Conservation (phyloP, 139 green algal species). For the Auxenochlorella pyrenoidosa region DNA sequence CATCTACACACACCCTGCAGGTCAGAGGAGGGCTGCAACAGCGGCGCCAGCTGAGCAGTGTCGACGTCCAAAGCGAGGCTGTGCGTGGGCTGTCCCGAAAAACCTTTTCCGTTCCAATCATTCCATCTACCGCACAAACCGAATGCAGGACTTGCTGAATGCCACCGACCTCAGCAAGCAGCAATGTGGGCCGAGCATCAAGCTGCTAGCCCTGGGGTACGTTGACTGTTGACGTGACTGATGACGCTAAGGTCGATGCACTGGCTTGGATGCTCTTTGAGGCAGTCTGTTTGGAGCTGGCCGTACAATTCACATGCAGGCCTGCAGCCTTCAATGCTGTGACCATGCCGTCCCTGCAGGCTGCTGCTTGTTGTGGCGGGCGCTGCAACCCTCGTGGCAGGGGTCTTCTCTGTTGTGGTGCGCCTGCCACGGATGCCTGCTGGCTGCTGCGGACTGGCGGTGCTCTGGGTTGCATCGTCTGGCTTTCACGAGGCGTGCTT, state of each 20-base stretch:
- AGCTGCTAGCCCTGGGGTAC: slow-evolving; percentile 30
- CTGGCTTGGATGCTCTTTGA: no score
- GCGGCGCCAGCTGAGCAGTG: background rate
- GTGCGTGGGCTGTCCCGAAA: background rate
- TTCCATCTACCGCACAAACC: background rate
- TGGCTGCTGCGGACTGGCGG: no score
- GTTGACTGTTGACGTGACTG: background rate
- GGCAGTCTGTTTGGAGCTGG: background rate
- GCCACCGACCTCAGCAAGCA: background rate
- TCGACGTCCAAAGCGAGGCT: background rate
- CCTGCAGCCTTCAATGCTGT: background rate
- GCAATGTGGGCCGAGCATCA: background rate
- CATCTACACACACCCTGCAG: slow-evolving; percentile 53
- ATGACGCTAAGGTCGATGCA: no score
- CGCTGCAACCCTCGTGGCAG: background rate
- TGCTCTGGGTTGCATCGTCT: no score
- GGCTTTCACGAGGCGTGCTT: no score
- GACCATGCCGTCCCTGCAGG: background rate
- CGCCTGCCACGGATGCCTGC: background rate
- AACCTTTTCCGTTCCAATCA: no score
- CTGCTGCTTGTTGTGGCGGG: slow-evolving; percentile 2
- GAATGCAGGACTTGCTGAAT: slow-evolving; percentile 31
- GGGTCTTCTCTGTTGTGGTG: slow-evolving; percentile 27
- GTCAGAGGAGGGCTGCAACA: background rate
- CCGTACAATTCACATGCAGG: no score